Conservation (phyloP, 192 early-diverging fungal genomes). For the Coemansia reversa region DNA sequence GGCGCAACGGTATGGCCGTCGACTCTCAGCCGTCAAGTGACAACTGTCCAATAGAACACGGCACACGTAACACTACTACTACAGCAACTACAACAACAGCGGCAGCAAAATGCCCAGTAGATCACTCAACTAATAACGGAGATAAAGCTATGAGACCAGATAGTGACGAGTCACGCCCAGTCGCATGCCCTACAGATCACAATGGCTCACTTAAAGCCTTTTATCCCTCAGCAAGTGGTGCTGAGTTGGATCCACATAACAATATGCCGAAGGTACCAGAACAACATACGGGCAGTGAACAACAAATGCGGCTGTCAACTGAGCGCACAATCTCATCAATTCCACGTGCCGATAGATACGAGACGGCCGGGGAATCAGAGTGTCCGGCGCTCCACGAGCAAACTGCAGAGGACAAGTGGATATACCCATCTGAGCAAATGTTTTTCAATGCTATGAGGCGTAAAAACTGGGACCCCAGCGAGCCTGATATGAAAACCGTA, state of each 20-base stretch:
- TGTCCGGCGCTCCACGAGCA: slow-evolving; percentile 28
- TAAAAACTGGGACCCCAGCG: slow-evolving; percentile 82
- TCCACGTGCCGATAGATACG: slow-evolving; percentile 62
- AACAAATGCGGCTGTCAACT: slow-evolving; percentile 55
- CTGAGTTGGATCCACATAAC: slow-evolving; percentile 58
- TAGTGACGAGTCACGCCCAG: slow-evolving; percentile 15
- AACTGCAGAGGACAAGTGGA: slow-evolving; percentile 58
- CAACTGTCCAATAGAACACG: slow-evolving; percentile 12
- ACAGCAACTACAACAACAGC: neutral
- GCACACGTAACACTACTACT: neutral
- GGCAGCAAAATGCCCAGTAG: slow-evolving; percentile 32
- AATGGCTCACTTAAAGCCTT: slow-evolving; percentile 50
- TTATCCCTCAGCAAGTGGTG: slow-evolving; percentile 26
- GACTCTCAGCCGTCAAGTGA: neutral
- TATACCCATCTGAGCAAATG: slow-evolving; percentile 93
- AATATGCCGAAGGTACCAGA: slow-evolving; percentile 64
- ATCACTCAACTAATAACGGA: slow-evolving; percentile 22
- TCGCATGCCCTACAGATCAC: slow-evolving; percentile 62
- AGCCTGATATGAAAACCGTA: slow-evolving; percentile 82
- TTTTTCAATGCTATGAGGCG: slow-evolving; percentile 95
- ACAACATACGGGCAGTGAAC: slow-evolving; percentile 45
- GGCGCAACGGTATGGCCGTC: too few relatives aligned
- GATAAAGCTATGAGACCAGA: neutral
- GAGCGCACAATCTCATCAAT: slow-evolving; percentile 76
- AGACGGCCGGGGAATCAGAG: slow-evolving; percentile 45